Evolutionary conservation across 2,329 filamentous ascomycete genomes (phyloP).

Genomic region (Colletotrichum cereale): DNA sequence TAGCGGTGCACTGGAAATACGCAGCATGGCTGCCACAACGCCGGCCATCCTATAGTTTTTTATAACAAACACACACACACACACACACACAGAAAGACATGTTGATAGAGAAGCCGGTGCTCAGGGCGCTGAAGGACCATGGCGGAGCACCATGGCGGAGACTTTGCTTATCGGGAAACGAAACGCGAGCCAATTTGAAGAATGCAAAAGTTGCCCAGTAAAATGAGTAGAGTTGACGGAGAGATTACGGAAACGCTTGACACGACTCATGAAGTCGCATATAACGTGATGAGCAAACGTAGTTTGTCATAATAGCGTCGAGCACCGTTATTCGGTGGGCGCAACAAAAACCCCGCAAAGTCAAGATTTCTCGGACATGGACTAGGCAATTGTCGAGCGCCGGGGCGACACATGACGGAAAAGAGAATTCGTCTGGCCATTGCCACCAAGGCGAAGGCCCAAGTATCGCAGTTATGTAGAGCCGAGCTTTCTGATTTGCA

Average conservation of each 20-base stretch:
- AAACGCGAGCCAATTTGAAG: not conserved
- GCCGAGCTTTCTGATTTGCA: not conserved
- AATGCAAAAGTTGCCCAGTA: not conserved
- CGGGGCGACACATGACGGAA: conserved; percentile 26
- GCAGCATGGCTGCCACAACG: not conserved
- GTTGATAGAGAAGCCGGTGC: conserved; percentile 13
- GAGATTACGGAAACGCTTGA: not conserved
- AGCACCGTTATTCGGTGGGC: conserved; percentile 11
- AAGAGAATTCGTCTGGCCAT: conserved; percentile 9
- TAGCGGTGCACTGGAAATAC: conserved; percentile 48
- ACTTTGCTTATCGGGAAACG: not conserved
- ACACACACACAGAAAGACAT: not conserved
- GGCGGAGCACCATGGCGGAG: not conserved
- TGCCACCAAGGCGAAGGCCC: not conserved
- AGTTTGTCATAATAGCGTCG: not conserved
- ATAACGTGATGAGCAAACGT: not conserved
- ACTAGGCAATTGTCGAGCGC: conserved; percentile 8
- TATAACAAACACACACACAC: conserved; percentile 17
- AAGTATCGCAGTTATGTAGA: not conserved
- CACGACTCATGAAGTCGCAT: conserved; percentile 17
- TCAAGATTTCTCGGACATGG: conserved; percentile 22
- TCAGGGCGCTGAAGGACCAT: not conserved
- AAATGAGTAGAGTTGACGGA: conserved; percentile 1
- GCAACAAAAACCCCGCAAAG: conserved; percentile 16
- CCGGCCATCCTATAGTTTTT: conserved; percentile 25